Evolutionary conservation across 1,139 yeast genomes (phyloP).

Genomic region (Scheffersomyces insectosa): DNA sequence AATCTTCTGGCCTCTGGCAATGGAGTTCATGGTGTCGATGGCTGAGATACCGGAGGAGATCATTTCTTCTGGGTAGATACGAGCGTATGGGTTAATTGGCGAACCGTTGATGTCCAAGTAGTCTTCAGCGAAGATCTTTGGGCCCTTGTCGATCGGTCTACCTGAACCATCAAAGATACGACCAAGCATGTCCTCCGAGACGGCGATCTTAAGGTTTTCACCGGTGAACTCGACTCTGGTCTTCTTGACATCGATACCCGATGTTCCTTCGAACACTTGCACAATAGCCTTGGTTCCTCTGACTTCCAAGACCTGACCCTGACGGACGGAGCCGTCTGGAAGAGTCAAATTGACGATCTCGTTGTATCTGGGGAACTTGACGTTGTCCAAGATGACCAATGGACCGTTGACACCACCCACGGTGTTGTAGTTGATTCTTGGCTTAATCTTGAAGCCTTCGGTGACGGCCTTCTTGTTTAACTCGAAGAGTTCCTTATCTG

Average conservation of each 20-base stretch:
- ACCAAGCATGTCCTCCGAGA: slow-evolving; percentile 95
- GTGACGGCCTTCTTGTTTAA: slow-evolving; percentile 90
- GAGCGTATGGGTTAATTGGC: slow-evolving; percentile 96
- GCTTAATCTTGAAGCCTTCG: slow-evolving; percentile 86
- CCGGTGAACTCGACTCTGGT: slow-evolving; percentile 98
- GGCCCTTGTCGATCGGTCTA: slow-evolving; percentile 97
- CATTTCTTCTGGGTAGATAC: slow-evolving; percentile 99
- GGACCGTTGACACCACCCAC: slow-evolving; percentile 99
- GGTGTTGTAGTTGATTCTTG: slow-evolving; percentile 89
- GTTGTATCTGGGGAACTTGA: slow-evolving; percentile 92
- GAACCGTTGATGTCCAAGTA: slow-evolving; percentile 97
- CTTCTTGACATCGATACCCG: slow-evolving; percentile 96
- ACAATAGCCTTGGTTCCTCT: slow-evolving; percentile 97
- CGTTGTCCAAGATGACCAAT: slow-evolving; percentile 91
- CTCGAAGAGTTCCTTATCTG: slow-evolving; percentile 65
- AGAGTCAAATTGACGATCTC: slow-evolving; percentile 95
- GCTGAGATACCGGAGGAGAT: slow-evolving; percentile 98
- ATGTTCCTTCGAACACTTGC: slow-evolving; percentile 97
- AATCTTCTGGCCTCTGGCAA: slow-evolving; percentile 99
- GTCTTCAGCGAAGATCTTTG: slow-evolving; percentile 97
- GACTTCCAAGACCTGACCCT: slow-evolving; percentile 98
- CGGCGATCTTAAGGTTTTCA: slow-evolving; percentile 84
- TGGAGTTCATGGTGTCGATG: slow-evolving; percentile 98
- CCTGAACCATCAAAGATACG: slow-evolving; percentile 99
- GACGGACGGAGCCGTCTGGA: slow-evolving; percentile 92